A percentile compares a stretch with the other conserved stretches of the same genome.
phyloP scores from a whole-genome alignment of 345 rosid genomes.

The Durio zibethinus region DNA sequence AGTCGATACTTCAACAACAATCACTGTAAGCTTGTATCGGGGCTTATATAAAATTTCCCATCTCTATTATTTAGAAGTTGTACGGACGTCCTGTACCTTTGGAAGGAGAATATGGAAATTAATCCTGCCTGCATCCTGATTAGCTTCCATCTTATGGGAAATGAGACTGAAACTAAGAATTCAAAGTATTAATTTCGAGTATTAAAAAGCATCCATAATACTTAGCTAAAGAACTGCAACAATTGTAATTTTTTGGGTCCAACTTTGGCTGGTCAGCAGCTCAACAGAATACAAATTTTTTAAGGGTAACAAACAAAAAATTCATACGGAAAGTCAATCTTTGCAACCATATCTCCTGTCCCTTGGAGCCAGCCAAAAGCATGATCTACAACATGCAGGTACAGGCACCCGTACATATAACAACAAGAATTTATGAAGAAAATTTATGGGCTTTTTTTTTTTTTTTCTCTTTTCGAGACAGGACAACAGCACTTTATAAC shows the following conservation, averaged over 20 bases:
- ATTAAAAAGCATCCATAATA: too few relatives aligned
- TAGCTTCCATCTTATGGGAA: too few relatives aligned
- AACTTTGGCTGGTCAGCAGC: not conserved
- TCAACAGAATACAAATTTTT: not conserved
- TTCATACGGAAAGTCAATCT: not conserved
- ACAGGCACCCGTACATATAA: conserved; percentile 3
- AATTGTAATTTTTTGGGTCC: not conserved
- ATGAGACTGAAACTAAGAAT: too few relatives aligned
- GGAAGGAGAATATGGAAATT: too few relatives aligned
- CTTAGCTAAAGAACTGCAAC: not conserved
- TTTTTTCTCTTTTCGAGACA: not conserved
- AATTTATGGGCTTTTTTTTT: not conserved
- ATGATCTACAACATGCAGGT: not conserved
- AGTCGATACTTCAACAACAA: too few relatives aligned
- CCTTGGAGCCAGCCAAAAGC: not conserved
- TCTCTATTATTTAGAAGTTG: too few relatives aligned
- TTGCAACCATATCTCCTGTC: not conserved
- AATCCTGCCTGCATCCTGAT: too few relatives aligned
- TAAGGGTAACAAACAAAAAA: not conserved
- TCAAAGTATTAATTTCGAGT: too few relatives aligned
- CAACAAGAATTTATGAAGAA: not conserved
- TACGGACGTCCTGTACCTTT: too few relatives aligned
- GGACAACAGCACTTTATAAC: not conserved
- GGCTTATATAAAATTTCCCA: too few relatives aligned
- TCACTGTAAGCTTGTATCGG: too few relatives aligned